Evolutionary conservation across 768 basidiomycete genomes (phyloP).

Genomic region (Trametes elegans): DNA sequence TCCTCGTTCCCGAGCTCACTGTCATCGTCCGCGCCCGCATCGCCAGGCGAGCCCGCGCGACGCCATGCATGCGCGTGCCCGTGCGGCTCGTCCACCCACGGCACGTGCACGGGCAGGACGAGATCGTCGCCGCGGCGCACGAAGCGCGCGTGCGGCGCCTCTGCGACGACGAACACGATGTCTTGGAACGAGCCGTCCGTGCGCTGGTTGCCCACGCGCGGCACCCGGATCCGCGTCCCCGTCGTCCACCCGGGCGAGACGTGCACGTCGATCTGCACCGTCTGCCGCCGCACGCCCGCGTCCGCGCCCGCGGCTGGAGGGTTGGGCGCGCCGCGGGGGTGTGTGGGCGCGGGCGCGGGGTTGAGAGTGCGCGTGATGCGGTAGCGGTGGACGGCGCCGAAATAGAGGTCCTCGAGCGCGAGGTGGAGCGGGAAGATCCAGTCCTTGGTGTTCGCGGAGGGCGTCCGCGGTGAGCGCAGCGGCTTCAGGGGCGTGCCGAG

Average conservation of each 20-base stretch:
- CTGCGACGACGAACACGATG: constrained; percentile 63
- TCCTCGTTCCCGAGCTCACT: not conserved
- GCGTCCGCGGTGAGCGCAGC: constrained; percentile 15
- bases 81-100: constrained; percentile 48
- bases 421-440: constrained; percentile 67
- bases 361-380: constrained; percentile 56
- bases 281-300: constrained; percentile 34
- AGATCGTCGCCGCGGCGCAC: constrained; percentile 56
- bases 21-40: too few species aligned
- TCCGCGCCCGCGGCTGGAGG: not conserved
- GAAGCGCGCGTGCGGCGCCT: constrained; percentile 56
- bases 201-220: constrained; percentile 65
- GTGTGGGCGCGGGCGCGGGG: constrained; percentile 26
- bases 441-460: constrained; percentile 39
- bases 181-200: constrained; percentile 57
- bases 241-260: constrained; percentile 60
- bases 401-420: constrained; percentile 60
- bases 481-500: constrained; percentile 19
- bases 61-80: constrained; percentile 29
- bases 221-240: constrained; percentile 59
- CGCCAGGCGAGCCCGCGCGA: not conserved
- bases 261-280: constrained; percentile 57
- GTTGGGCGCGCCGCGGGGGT: too few species aligned
- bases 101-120: constrained; percentile 50
- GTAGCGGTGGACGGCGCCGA: constrained; percentile 54